phyloP scores from a whole-genome alignment of 225 moss, liverwort and hornwort genomes.

The Thuidium tamariscinum region DNA sequence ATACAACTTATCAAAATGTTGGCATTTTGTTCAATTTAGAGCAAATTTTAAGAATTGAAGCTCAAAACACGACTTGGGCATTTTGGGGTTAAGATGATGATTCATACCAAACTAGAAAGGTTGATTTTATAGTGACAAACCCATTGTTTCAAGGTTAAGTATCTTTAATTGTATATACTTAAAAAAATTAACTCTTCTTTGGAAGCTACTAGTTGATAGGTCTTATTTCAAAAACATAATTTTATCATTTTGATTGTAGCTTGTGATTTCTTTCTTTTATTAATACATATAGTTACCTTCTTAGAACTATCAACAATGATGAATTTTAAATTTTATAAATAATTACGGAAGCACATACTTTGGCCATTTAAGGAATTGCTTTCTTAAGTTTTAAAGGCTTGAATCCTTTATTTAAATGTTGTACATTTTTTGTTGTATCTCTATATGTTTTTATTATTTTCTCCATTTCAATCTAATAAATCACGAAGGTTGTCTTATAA shows the following conservation, averaged over 20 bases:
- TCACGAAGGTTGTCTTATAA: background rate
- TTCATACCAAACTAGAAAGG: no score
- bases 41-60: no score
- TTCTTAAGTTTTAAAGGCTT: background rate
- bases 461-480: background rate
- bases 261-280: background rate
- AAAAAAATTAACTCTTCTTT: background rate
- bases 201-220: background rate
- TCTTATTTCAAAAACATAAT: background rate
- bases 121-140: no score
- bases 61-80: no score
- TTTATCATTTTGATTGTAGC: background rate
- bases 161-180: background rate
- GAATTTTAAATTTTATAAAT: background rate
- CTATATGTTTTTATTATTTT: background rate
- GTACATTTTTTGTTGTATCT: background rate
- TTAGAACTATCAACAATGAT: background rate
- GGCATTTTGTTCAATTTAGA: no score
- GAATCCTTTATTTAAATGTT: no score
- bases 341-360: background rate
- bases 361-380: background rate
- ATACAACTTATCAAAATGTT: no score
- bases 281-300: rapidly evolving
- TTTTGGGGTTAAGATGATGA: no score
- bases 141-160: no score